These are phyloP conservation scores for Euphrasia confusa DNA, from an alignment of 257 asterid genomes.

Conservation along the genomic window DNA sequence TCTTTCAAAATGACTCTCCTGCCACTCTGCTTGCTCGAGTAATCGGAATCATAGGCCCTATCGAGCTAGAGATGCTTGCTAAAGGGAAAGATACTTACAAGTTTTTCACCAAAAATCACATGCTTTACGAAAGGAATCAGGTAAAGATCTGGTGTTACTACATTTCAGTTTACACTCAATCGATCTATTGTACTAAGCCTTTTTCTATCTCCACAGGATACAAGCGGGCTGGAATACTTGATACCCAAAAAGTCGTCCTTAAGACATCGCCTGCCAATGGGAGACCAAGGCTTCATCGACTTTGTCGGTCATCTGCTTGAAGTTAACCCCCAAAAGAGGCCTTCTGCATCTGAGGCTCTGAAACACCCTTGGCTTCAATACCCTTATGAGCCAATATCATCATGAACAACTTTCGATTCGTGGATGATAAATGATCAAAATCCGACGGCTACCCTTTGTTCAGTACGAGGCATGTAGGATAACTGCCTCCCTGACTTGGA, in stretches of 20 bases:
- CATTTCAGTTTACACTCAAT: background rate
- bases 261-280: conserved; percentile 96
- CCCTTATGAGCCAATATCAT: conserved; percentile 93
- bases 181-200: background rate
- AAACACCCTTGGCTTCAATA: conserved; percentile 97
- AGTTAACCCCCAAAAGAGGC: conserved; percentile 76
- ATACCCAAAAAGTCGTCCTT: conserved; percentile 92
- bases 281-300: conserved; percentile 94
- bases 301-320: conserved; percentile 82
- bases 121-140: conserved; percentile 94
- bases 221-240: conserved; percentile 77
- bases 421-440: background rate
- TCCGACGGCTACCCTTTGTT: conserved; percentile 18
- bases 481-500: conserved; percentile 9
- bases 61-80: conserved; percentile 83
- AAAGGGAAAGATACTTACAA: conserved; percentile 85
- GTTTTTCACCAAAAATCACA: conserved; percentile 87
- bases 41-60: conserved; percentile 71
- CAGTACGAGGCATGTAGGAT: conserved; percentile 22
- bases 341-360: conserved; percentile 86
- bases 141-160: conserved; percentile 34
- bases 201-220: conserved; percentile 50
- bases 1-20: conserved; percentile 98
- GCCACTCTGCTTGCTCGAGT: conserved; percentile 97
- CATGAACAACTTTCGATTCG: conserved; percentile 34